Percentiles rank a stretch among this genome's conserved stretches.
Evolutionary conservation across 2,329 filamentous ascomycete species (phyloP).

Genomic region (Pseudohalonectria lignicola): DNA sequence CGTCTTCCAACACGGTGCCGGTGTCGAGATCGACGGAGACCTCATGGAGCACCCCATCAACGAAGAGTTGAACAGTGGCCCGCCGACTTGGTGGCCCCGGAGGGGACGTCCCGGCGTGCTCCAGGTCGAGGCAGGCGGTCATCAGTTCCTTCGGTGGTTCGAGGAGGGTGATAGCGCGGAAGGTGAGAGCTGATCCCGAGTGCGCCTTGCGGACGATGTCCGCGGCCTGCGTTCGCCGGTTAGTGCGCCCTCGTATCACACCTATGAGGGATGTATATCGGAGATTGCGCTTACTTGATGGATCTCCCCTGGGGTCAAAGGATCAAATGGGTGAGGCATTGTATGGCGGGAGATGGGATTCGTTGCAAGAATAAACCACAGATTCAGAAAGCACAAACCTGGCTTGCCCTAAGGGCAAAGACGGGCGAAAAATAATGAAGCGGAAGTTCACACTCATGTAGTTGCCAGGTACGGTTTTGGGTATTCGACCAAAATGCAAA

Average conservation of each 20-base stretch:
- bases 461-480: no score
- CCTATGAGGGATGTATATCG: no score
- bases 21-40: constrained; percentile 20
- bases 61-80: constrained; percentile 27
- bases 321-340: constrained; percentile 3
- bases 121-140: constrained; percentile 29
- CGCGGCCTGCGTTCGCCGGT: no score
- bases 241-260: no score
- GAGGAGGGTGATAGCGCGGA: constrained; percentile 36
- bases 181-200: constrained; percentile 21
- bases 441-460: no score
- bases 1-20: constrained; percentile 13
- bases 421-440: no score
- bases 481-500: no score
- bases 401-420: no score
- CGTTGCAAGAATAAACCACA: no score
- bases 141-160: constrained; percentile 39
- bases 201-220: constrained; percentile 7
- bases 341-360: no score
- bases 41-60: constrained; percentile 18
- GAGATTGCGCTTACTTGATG: neutral
- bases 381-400: no score
- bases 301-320: constrained; percentile 1
- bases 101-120: constrained; percentile 24
- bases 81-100: constrained; percentile 12